Percentiles rank a stretch among this genome's conserved stretches.
phyloP scores from a whole-genome alignment of 2,329 filamentous ascomycete species.

The Pseudogymnoascus sp. region DNA sequence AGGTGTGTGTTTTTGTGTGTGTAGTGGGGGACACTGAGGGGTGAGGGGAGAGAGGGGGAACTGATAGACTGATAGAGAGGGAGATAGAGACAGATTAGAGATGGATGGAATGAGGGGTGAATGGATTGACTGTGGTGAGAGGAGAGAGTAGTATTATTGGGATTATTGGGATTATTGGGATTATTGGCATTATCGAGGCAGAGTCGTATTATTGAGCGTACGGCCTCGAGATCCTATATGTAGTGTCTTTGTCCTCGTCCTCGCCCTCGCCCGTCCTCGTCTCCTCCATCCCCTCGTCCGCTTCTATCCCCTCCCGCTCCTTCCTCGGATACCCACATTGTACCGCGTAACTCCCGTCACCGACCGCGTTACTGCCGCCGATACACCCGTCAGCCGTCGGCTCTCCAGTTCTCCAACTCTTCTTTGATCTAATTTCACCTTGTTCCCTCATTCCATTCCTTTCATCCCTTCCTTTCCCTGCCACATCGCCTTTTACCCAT shows the following conservation, averaged over 20 bases:
- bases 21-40: neutral
- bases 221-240: neutral
- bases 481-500: too few species aligned
- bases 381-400: neutral
- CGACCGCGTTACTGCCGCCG: neutral
- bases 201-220: neutral
- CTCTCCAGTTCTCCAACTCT: too few species aligned
- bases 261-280: too few species aligned
- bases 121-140: neutral
- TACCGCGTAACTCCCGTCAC: neutral
- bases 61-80: neutral
- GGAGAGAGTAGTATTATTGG: too few species aligned
- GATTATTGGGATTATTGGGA: too few species aligned
- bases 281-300: neutral
- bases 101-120: neutral
- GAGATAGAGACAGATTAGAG: too few species aligned
- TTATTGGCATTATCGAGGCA: too few species aligned
- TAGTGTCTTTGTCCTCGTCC: neutral
- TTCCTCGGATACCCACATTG: neutral
- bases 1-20: too few species aligned
- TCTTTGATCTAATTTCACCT: too few species aligned
- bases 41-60: neutral
- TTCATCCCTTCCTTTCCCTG: too few species aligned
- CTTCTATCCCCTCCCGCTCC: neutral
- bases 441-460: too few species aligned